phyloP scores from a whole-genome alignment of 2,329 filamentous ascomycete species.

The Clonostachys chloroleuca region DNA sequence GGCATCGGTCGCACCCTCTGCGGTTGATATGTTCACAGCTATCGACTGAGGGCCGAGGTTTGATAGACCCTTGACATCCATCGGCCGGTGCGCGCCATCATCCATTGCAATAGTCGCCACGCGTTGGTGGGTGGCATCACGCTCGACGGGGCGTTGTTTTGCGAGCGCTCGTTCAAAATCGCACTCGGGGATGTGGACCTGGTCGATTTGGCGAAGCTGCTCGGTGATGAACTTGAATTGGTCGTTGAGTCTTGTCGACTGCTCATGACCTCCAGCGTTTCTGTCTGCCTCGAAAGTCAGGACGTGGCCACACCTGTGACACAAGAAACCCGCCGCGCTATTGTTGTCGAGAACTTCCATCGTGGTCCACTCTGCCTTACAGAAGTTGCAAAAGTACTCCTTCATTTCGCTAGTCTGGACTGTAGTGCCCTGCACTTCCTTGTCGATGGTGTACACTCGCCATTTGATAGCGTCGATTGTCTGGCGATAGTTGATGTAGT shows the following conservation, averaged over 20 bases:
- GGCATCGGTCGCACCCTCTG: slow-evolving; percentile 61
- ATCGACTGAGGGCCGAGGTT: slow-evolving; percentile 66
- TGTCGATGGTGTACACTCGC: slow-evolving; percentile 82
- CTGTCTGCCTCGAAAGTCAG: slow-evolving; percentile 64
- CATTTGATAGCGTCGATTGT: slow-evolving; percentile 97
- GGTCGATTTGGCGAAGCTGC: slow-evolving; percentile 71
- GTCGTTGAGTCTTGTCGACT: slow-evolving; percentile 70
- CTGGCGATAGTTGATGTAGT: slow-evolving; percentile 92
- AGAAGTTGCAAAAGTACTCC: slow-evolving; percentile 81
- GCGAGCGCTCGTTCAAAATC: slow-evolving; percentile 67
- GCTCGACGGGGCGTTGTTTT: slow-evolving; percentile 57
- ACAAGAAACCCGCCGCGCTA: slow-evolving; percentile 70
- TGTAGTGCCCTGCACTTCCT: slow-evolving; percentile 80
- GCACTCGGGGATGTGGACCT: slow-evolving; percentile 68
- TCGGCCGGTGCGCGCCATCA: slow-evolving; percentile 47
- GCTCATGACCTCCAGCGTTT: slow-evolving; percentile 66
- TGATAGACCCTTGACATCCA: slow-evolving; percentile 64
- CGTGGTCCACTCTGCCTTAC: slow-evolving; percentile 81
- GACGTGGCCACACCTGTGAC: slow-evolving; percentile 68
- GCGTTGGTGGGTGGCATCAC: slow-evolving; percentile 64
- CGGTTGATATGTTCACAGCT: slow-evolving; percentile 63
- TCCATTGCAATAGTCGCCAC: slow-evolving; percentile 56
- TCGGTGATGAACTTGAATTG: slow-evolving; percentile 77
- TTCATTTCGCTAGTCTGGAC: slow-evolving; percentile 82
- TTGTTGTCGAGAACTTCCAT: slow-evolving; percentile 82